Evolutionary conservation across 176 grass and related monocot species (phyloP).

Genomic region (Aegilops sharonensis): DNA sequence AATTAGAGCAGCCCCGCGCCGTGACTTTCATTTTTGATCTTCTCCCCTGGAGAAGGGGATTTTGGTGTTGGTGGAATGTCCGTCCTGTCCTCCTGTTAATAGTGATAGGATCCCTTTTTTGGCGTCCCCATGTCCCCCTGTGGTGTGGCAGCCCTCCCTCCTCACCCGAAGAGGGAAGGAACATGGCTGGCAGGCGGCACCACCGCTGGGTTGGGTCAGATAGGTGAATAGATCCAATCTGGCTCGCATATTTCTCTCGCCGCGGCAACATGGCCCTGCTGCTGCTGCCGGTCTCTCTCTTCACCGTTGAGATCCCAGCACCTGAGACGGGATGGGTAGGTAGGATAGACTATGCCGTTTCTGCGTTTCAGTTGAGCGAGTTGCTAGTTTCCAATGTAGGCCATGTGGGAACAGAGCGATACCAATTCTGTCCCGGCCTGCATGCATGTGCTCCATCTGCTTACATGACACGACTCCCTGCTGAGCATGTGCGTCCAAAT

Average conservation of each 20-base stretch:
- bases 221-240: background rate
- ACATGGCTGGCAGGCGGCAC: background rate
- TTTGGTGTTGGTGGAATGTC: too few species aligned
- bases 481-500: background rate
- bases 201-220: background rate
- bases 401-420: background rate
- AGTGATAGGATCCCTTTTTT: too few species aligned
- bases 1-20: too few species aligned
- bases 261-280: background rate
- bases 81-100: too few species aligned
- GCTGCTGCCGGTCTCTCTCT: background rate
- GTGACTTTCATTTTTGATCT: too few species aligned
- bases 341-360: background rate
- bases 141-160: background rate
- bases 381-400: background rate
- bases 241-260: background rate
- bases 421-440: background rate
- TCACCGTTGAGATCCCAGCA: background rate
- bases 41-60: too few species aligned
- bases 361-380: background rate
- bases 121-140: too few species aligned
- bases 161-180: background rate
- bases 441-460: background rate
- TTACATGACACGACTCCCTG: background rate
- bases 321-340: background rate